phyloP scores from a whole-genome alignment of 179 eudicot genomes.

The Beta corolliflora region DNA sequence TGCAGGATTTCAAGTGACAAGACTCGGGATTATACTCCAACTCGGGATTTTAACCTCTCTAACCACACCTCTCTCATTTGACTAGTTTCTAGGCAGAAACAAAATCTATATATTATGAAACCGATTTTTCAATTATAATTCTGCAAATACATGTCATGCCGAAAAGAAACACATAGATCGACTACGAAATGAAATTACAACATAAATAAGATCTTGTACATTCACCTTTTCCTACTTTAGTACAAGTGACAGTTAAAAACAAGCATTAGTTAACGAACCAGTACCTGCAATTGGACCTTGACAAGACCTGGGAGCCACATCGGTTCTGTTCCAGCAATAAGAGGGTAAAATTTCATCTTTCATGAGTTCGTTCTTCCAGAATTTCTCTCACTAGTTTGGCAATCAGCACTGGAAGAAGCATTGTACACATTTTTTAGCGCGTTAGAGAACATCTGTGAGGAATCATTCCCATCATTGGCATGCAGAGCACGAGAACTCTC shows the following conservation, averaged over 20 bases:
- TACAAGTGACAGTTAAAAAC: background rate
- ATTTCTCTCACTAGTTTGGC: slow-evolving; percentile 46
- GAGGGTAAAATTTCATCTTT: background rate
- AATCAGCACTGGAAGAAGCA: slow-evolving; percentile 50
- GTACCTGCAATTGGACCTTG: background rate
- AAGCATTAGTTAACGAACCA: background rate
- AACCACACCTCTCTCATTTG: no score
- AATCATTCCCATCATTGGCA: slow-evolving; percentile 51
- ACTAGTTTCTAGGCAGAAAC: no score
- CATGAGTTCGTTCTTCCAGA: slow-evolving; percentile 30
- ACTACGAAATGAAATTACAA: background rate
- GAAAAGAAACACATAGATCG: slow-evolving; percentile 3
- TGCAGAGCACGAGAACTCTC: slow-evolving; percentile 66
- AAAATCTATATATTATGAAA: background rate
- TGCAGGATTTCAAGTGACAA: no score
- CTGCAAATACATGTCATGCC: background rate
- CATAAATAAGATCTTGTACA: slow-evolving; percentile 2
- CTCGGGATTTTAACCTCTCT: no score
- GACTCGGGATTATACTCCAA: no score
- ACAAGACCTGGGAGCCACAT: background rate
- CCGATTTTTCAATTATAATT: background rate
- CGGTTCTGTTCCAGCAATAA: background rate
- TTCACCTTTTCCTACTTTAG: background rate
- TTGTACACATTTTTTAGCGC: slow-evolving; percentile 66
- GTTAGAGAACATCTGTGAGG: slow-evolving; percentile 64